A percentile compares a stretch with the other conserved stretches of the same genome.
These are phyloP conservation scores for Globisporangium okanoganense DNA, from an alignment of 352 stramenopile species.

Conservation along the genomic window DNA sequence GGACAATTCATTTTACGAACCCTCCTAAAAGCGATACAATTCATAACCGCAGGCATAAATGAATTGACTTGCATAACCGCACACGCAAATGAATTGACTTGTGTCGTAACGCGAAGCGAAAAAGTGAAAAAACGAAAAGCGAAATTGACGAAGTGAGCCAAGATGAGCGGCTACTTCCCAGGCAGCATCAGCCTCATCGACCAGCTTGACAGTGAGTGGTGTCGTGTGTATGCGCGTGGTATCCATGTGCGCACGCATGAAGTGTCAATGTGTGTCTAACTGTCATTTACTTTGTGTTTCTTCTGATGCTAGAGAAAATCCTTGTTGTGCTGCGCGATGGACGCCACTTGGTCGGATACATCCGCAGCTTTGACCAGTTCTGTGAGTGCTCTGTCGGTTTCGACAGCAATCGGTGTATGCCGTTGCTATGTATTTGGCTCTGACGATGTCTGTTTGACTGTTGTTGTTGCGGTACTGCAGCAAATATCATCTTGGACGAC, in stretches of 20 bases:
- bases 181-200: slow-evolving; percentile 81
- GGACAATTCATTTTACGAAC: slow-evolving; percentile 18
- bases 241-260: not conserved
- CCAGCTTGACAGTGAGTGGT: slow-evolving; percentile 75
- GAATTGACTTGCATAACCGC: slow-evolving; percentile 15
- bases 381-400: slow-evolving; percentile 42
- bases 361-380: slow-evolving; percentile 87
- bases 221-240: not conserved
- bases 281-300: not conserved
- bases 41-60: slow-evolving; percentile 1
- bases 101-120: not conserved
- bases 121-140: slow-evolving; percentile 5
- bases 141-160: slow-evolving; percentile 7
- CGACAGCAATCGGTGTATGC: no score
- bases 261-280: not conserved
- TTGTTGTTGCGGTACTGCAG: slow-evolving; percentile 23
- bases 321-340: slow-evolving; percentile 94
- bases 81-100: no score
- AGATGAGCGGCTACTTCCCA: slow-evolving; percentile 76
- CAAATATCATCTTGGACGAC: slow-evolving; percentile 97
- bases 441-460: not conserved
- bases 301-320: slow-evolving; percentile 63
- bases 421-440: not conserved
- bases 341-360: slow-evolving; percentile 91
- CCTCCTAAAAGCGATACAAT: not conserved